A percentile compares a stretch with the other conserved stretches of the same genome.
phyloP scores from a whole-genome alignment of 2,329 filamentous ascomycete species.

The Alternaria arbusti region DNA sequence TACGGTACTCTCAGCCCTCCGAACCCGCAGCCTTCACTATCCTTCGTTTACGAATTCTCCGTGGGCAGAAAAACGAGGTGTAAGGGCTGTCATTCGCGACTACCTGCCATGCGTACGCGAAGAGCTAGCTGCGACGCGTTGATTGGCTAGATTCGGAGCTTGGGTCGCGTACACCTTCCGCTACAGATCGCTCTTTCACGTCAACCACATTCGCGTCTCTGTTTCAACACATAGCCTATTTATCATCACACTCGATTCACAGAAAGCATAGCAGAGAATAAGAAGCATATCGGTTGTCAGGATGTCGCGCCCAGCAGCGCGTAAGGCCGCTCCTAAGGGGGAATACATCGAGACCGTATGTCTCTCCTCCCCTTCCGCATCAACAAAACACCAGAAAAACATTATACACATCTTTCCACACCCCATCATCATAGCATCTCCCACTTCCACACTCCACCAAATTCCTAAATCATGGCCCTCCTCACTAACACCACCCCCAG shows the following conservation, averaged over 20 bases:
- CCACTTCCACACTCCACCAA: too few species aligned
- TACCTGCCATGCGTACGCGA: not conserved
- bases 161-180: slow-evolving; percentile 8
- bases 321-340: slow-evolving; percentile 71
- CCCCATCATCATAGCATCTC: too few species aligned
- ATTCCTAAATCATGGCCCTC: not conserved
- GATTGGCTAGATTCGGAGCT: slow-evolving; percentile 3
- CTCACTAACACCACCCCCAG: slow-evolving; percentile 52
- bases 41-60: not conserved
- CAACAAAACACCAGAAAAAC: not conserved
- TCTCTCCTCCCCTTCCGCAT: slow-evolving; percentile 6
- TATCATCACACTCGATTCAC: not conserved
- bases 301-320: slow-evolving; percentile 57
- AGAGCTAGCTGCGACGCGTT: not conserved
- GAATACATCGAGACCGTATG: slow-evolving; percentile 96
- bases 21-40: not conserved
- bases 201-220: not conserved
- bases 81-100: not conserved
- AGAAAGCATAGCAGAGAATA: not conserved
- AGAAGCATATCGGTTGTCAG: not conserved
- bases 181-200: not conserved
- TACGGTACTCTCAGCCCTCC: not conserved
- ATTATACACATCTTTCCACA: not conserved
- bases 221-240: not conserved
- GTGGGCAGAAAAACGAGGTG: not conserved